Conservation (phyloP, 345 rosid genomes). For the Raphanus sativus region DNA sequence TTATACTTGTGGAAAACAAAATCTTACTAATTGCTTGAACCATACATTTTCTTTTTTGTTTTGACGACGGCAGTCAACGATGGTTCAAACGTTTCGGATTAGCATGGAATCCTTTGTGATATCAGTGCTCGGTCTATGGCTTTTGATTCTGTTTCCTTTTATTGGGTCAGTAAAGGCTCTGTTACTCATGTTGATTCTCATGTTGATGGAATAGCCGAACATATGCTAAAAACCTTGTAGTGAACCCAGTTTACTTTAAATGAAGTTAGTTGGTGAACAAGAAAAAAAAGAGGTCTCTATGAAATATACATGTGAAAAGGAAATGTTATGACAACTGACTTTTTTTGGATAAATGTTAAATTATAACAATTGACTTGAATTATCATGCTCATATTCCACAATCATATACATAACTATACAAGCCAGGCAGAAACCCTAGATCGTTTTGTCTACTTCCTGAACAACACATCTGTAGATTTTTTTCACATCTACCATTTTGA, state of each 20-base stretch:
- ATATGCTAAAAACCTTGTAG: too few relatives aligned
- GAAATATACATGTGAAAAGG: constrained; percentile 2
- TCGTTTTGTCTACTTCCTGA: neutral
- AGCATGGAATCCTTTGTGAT: too few relatives aligned
- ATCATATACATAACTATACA: neutral
- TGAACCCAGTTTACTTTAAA: too few relatives aligned
- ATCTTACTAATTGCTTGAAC: neutral
- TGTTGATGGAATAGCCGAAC: too few relatives aligned
- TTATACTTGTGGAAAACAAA: neutral
- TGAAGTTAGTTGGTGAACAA: too few relatives aligned
- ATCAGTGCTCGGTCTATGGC: too few relatives aligned
- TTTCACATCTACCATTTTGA: neutral
- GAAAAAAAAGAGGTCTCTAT: neutral
- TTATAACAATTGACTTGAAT: neutral
- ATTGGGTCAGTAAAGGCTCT: too few relatives aligned
- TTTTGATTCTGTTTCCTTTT: too few relatives aligned
- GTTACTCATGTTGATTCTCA: too few relatives aligned
- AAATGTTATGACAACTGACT: neutral
- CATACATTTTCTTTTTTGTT: neutral
- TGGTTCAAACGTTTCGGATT: too few relatives aligned
- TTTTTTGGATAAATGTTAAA: too few relatives aligned
- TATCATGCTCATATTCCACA: neutral
- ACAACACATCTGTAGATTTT: neutral
- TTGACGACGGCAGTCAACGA: too few relatives aligned
- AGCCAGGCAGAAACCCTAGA: neutral